Evolutionary conservation across 2,329 filamentous ascomycete species (phyloP), one percentile per base, ranked within the genome.

Genomic region (Coleophoma crateriformis): DNA sequence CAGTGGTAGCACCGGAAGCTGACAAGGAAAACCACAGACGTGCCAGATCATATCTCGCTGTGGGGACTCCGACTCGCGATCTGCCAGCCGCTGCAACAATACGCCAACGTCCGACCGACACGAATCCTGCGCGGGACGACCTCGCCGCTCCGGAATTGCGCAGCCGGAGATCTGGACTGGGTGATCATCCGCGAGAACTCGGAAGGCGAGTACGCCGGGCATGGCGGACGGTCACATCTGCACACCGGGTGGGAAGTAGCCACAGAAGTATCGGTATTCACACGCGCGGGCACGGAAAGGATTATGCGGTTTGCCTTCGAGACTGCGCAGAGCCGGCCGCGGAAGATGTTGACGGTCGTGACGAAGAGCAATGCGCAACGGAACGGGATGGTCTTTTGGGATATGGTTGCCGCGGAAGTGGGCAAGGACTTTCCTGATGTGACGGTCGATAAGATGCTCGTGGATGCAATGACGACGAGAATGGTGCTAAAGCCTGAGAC

Each of bases 341-440:
- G 74, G 50, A 82, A 80, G 66, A 67, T 73, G 15, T 61, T 84
- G 32, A 83, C 79, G 0, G 72, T 82, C 2, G 81, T 84, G 17
- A 81, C 79, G 1, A 84, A 84, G 67, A 79, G 75, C 48, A 84
- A 84, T 59, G 79, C 79, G 0, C 79, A 82, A 64, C 68, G 80
- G 1, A 80, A 83, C 54, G 80, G 81, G 0, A 81, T 84, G 78
- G 81, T 84, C 2, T 72, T 84, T 54, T 84, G 81, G 81, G 81
- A 84, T 57, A 77, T 82, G 60, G 72, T 84, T 7, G 77, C 76
- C 1, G 63, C 64, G 2, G 68, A 72, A 13, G 73, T 83, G 11
- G 71, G 73, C 1, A 70, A 66, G 49, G 78, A 82, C 2, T 84
- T 77, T 55, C 75, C 76, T 0, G 78, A 82, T 53, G 79, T 84